Evolutionary conservation across 768 basidiomycete genomes (phyloP), one percentile per base, ranked within the genome.

Genomic region (Panaeolus papilionaceus): DNA sequence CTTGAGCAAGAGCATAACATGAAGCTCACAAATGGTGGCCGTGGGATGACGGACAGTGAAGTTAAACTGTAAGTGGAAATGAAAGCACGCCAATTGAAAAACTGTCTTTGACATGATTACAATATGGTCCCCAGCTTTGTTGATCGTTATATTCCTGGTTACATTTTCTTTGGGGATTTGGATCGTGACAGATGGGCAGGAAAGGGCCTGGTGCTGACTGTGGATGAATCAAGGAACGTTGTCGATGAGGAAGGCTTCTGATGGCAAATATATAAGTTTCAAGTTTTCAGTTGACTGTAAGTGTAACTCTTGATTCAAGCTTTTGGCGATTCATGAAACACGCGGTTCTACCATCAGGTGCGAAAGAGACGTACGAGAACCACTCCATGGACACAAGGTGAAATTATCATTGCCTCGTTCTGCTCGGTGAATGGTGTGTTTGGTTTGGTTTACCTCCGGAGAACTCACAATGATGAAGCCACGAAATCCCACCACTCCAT

Each of bases 121-220:
- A 37, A 42, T 33, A 37, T 67, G 26, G 51, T 64, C 23, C 37
- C 44, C 73, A 94, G 92, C 40, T 97, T 97, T 75, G 89, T 96
- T 6, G 92, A 95, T 77, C 89, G 96, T 4, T 98, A 98, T 77
- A 95, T 98, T 71, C 96, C 96, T 1, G 94, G 92, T 3, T 98
- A 98, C 74, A 89, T 97, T 68, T 91, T 96, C 75, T 98, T 93
- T 73, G 88, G 85, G 3, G 86, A 88, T 23, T 87, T 74, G 64
- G 64, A 75, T 64, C 64, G 69, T 38, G 42, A 40, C 40, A 68
- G 45, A 28, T 68, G 68, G 68, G 39, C 33, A 20, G 49, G 42
- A 2, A 49, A 42, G 16, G 68, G 68, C 20, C 61, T 69, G 26
- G 16, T 78, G 12, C 75, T 94, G 28, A 76, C 80, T 18, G 83